Conservation (phyloP, 1,284 basidiomycete species). For the Ustilago bromivora region DNA sequence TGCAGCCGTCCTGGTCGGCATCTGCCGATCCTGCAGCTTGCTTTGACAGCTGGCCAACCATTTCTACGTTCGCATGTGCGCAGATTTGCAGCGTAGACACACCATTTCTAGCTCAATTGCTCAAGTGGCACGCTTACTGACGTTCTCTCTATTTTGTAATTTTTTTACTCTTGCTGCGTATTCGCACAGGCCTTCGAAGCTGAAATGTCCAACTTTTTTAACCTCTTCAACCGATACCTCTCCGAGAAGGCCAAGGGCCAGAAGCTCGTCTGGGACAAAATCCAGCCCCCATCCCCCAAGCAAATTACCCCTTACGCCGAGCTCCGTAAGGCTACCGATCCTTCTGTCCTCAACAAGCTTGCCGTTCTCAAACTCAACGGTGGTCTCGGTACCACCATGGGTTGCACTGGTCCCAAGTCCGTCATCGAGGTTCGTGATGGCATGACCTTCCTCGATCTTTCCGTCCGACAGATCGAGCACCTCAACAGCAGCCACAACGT, state of each 20-base stretch:
- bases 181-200: slow-evolving; percentile 85
- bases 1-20: no score
- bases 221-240: slow-evolving; percentile 98
- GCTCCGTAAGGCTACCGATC: slow-evolving; percentile 72
- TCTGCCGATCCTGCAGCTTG: background rate
- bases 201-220: slow-evolving; percentile 99
- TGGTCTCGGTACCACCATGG: slow-evolving; percentile 97
- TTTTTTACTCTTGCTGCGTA: background rate
- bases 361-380: slow-evolving; percentile 99
- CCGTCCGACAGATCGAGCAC: slow-evolving; percentile 94
- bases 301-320: slow-evolving; percentile 90
- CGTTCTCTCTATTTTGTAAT: background rate
- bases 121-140: background rate
- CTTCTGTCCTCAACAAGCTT: slow-evolving; percentile 73
- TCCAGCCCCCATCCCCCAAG: slow-evolving; percentile 91
- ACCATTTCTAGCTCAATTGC: background rate
- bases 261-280: slow-evolving; percentile 96
- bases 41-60: background rate
- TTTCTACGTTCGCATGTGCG: background rate
- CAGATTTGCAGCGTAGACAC: background rate
- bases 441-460: slow-evolving; percentile 99
- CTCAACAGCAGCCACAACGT: slow-evolving; percentile 76
- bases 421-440: slow-evolving; percentile 77
- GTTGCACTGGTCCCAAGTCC: slow-evolving; percentile 77
- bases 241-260: slow-evolving; percentile 92